Base-by-base conservation (phyloP, 1,284 basidiomycete species). In the Austropuccinia psidii region DNA sequence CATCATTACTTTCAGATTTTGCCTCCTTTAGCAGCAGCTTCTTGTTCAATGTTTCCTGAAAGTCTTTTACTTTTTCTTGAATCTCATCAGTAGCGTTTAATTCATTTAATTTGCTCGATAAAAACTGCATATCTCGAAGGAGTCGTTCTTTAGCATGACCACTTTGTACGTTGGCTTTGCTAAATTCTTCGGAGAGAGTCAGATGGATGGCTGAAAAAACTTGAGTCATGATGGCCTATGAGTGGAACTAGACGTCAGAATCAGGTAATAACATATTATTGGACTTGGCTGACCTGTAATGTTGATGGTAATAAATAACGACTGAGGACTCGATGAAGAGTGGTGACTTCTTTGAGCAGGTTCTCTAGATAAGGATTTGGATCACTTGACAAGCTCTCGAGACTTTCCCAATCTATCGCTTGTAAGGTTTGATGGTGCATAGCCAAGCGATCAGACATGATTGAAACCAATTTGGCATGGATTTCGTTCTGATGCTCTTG, bases 401-500 rank as follows among this genome's bases (percentile, higher is more conserved):
- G 47, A 45, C 62, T 52, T 62, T 86, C 88, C 91, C 91, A 95
- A 76, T 90, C 85, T 74, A 95, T 85, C 50, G 84, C 83, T 87
- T 92, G 75, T 6, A 65, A 73, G 41, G 47, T 11, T n/a, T 33
- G 41, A 21, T 6, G n/a, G 81, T 98, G 95, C 0, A 90, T 88
- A 75, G 85, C 87, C 58, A 98, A 84, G 64, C 95, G 87, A 82
- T 98, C 95, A 66, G 93, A 89, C 96, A 99, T 98, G 82, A 98
- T 99, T 43, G 93, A 90, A 64, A 98, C 90, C 67, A 99, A 85
- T 83, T 99, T 99, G 70, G 91, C 86, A 81, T 98, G 94, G 68
- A 99, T 97, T 83, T 98, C 96, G 80, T 94, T 92, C 82, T 98
- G 96, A 82, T 99, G 95, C 81, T 98, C 95, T 85, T 97, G 93